A percentile compares a stretch with the other conserved stretches of the same genome.
These are phyloP conservation scores for Suillus americanus DNA, from an alignment of 768 basidiomycete species.

Conservation along the genomic window DNA sequence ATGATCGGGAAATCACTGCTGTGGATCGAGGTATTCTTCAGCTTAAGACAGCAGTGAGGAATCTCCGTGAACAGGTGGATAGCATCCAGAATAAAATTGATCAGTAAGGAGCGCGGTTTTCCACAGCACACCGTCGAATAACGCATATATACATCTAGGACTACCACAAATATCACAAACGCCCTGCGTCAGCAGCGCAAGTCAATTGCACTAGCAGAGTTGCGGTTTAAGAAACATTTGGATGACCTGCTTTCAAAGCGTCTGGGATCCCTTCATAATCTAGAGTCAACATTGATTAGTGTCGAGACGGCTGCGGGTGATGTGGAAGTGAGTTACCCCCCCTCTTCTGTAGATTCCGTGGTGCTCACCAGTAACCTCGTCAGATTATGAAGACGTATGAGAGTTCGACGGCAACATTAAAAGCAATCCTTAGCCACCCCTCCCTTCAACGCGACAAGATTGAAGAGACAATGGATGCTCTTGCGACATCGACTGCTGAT, in stretches of 20 bases:
- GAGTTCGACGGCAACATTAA: conserved; percentile 76
- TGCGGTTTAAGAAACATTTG: conserved; percentile 80
- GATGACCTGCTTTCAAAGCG: conserved; percentile 79
- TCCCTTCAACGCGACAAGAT: conserved; percentile 75
- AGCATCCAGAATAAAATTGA: conserved; percentile 69
- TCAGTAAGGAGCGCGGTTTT: conserved; percentile 48
- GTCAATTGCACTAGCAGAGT: conserved; percentile 66
- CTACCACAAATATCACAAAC: conserved; percentile 59
- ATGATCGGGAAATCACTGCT: conserved; percentile 54
- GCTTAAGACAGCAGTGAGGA: conserved; percentile 67
- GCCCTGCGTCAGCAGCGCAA: conserved; percentile 74
- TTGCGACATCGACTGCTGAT: conserved; percentile 81
- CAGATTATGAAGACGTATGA: conserved; percentile 88
- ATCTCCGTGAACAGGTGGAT: conserved; percentile 68
- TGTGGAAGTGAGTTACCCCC: conserved; percentile 59
- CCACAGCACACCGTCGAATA: background rate
- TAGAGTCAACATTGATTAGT: conserved; percentile 73
- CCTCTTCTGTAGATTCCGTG: conserved; percentile 4
- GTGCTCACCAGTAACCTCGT: conserved; percentile 4
- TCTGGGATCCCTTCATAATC: conserved; percentile 66
- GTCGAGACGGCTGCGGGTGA: conserved; percentile 92
- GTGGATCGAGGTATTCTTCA: conserved; percentile 84
- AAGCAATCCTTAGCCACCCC: conserved; percentile 75
- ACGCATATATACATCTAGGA: conserved; percentile 42
- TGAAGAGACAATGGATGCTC: conserved; percentile 83